Conservation (phyloP, 805 yeast genomes). For the Wickerhamomyces mucosus region DNA sequence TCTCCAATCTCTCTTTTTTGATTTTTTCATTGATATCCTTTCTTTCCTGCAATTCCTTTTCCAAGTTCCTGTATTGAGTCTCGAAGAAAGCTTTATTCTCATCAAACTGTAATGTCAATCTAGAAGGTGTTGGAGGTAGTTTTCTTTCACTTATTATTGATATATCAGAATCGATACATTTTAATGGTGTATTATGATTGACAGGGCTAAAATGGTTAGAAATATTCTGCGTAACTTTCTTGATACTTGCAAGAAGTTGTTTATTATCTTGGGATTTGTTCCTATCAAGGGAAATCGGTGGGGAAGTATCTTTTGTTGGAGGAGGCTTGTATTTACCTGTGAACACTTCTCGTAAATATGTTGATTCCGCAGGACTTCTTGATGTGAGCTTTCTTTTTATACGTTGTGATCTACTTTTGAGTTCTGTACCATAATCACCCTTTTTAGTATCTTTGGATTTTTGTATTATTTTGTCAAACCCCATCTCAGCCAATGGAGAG, state of each 20-base stretch:
- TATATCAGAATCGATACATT: slow-evolving; percentile 9
- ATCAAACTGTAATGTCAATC: slow-evolving; percentile 16
- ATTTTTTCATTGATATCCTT: slow-evolving; percentile 26
- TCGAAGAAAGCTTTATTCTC: slow-evolving; percentile 22
- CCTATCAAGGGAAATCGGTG: slow-evolving; percentile 16
- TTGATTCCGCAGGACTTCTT: slow-evolving; percentile 12
- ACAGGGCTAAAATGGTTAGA: background rate
- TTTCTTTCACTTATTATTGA: slow-evolving; percentile 12
- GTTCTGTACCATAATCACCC: slow-evolving; percentile 32
- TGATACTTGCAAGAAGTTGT: slow-evolving; percentile 1
- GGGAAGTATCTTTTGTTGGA: slow-evolving; percentile 8
- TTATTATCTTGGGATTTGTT: slow-evolving; percentile 13
- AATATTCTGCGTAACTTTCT: slow-evolving; percentile 1
- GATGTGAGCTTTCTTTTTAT: slow-evolving; percentile 14
- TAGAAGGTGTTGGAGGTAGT: slow-evolving; percentile 13
- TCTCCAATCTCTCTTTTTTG: slow-evolving; percentile 26
- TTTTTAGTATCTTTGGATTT: background rate
- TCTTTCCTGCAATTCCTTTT: slow-evolving; percentile 33
- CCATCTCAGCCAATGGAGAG: slow-evolving; percentile 17
- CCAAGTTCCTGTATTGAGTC: slow-evolving; percentile 33
- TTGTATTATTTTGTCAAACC: slow-evolving; percentile 1
- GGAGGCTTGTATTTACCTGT: slow-evolving; percentile 28
- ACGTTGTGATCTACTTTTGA: too few relatives aligned
- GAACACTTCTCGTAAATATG: slow-evolving; percentile 24
- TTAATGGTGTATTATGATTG: background rate